Percentiles rank a stretch among this genome's conserved stretches.
Conservation (phyloP, 768 basidiomycete species). For the Leccinum fibrillosum region DNA sequence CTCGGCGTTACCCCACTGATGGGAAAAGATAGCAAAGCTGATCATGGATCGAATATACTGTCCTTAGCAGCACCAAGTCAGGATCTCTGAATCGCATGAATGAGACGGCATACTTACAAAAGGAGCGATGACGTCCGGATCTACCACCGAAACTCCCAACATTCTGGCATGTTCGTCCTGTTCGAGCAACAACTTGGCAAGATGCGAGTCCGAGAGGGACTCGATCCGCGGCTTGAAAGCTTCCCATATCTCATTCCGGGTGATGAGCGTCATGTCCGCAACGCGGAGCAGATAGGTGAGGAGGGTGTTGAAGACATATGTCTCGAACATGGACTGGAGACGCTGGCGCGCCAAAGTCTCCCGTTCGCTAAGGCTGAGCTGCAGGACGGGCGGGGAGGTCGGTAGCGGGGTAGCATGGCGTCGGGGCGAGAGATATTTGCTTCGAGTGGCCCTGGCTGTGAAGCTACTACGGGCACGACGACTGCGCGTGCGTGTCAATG, state of each 20-base stretch:
- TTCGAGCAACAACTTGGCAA: constrained; percentile 16
- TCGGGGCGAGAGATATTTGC: constrained; percentile 21
- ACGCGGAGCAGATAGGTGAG: constrained; percentile 24
- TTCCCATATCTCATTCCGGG: constrained; percentile 22
- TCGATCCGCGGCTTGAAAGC: constrained; percentile 18
- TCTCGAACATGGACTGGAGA: constrained; percentile 21
- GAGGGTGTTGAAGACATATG: constrained; percentile 23
- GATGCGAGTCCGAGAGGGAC: constrained; percentile 18
- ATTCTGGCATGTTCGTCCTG: constrained; percentile 23
- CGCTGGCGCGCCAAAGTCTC: constrained; percentile 19
- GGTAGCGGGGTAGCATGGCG: constrained; percentile 16
- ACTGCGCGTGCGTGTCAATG: constrained; percentile 8
- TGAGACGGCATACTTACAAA: constrained; percentile 13
- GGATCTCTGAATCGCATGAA: background rate
- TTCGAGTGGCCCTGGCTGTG: constrained; percentile 8
- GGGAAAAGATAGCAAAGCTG: constrained; percentile 27
- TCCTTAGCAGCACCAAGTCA: constrained; percentile 12
- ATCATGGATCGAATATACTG: constrained; percentile 17
- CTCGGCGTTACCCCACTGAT: constrained; percentile 25
- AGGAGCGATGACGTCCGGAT: constrained; percentile 11
- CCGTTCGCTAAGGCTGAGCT: constrained; percentile 22
- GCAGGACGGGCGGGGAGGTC: constrained; percentile 10
- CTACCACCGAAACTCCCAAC: constrained; percentile 18
- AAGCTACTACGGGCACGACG: constrained; percentile 21
- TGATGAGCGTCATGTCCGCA: constrained; percentile 19